Evolutionary conservation across 2,329 filamentous ascomycete species (phyloP).

Genomic region (Neonectria magnoliae): DNA sequence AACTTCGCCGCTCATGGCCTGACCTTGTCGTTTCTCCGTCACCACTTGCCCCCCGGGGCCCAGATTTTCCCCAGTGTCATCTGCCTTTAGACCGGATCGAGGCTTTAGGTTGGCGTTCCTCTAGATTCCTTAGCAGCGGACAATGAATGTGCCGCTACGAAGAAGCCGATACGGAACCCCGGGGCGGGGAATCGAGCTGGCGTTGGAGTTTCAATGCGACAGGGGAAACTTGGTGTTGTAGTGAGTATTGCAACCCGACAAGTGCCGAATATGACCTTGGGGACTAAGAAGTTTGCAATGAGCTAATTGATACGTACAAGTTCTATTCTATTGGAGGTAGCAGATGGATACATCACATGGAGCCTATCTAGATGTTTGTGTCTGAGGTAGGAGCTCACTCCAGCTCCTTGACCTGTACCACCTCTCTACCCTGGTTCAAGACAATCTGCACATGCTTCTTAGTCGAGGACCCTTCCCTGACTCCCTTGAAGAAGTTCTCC

Average conservation of each 20-base stretch:
- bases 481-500: constrained; percentile 27
- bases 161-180: neutral
- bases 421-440: constrained; percentile 21
- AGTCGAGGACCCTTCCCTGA: neutral
- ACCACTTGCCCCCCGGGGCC: constrained; percentile 13
- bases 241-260: neutral
- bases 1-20: constrained; percentile 3
- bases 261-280: neutral
- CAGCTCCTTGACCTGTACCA: constrained; percentile 27
- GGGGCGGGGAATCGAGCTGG: neutral
- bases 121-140: constrained; percentile 8
- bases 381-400: neutral
- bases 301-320: neutral
- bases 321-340: neutral
- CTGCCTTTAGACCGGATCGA: constrained; percentile 11
- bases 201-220: constrained; percentile 2
- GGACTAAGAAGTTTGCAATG: too few relatives aligned
- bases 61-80: constrained; percentile 18
- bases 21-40: constrained; percentile 5
- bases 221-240: neutral
- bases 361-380: neutral
- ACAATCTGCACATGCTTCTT: constrained; percentile 30
- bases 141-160: constrained; percentile 4
- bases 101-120: constrained; percentile 1
- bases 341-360: neutral